A percentile compares a stretch with the other conserved stretches of the same genome.
phyloP scores from a whole-genome alignment of 1,284 basidiomycete species.

The Apiotrichum sp. region DNA sequence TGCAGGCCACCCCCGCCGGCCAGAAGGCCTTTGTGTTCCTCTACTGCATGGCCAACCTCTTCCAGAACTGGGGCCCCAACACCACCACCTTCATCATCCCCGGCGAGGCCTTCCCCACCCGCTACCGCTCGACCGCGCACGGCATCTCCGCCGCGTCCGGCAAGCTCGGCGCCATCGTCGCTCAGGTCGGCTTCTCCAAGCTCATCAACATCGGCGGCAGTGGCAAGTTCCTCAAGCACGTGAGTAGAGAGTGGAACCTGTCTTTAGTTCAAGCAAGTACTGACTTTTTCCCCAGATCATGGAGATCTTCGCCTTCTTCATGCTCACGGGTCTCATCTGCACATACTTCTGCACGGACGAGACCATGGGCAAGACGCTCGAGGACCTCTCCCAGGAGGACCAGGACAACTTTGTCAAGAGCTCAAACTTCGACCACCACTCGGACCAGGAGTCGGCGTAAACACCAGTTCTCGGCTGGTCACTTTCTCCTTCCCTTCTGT shows the following conservation, averaged over 20 bases:
- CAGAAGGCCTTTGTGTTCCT: constrained; percentile 54
- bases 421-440: constrained; percentile 7
- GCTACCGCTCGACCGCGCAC: constrained; percentile 74
- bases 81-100: constrained; percentile 73
- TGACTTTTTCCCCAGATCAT: constrained; percentile 33
- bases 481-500: neutral
- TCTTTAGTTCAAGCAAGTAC: too few relatives aligned
- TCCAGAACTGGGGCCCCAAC: constrained; percentile 55
- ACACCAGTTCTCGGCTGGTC: neutral
- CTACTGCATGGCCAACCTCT: constrained; percentile 49
- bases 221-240: constrained; percentile 51
- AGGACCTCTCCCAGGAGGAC: constrained; percentile 62
- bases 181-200: constrained; percentile 69
- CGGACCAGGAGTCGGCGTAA: too few relatives aligned
- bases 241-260: too few relatives aligned
- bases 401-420: constrained; percentile 58
- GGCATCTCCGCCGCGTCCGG: constrained; percentile 78
- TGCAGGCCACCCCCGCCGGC: constrained; percentile 54
- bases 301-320: constrained; percentile 65
- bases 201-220: constrained; percentile 62
- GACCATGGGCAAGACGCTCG: constrained; percentile 62
- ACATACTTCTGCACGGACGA: constrained; percentile 70
- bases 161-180: constrained; percentile 76
- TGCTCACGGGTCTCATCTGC: constrained; percentile 65
- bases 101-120: constrained; percentile 78